Base-by-base conservation (phyloP, 1,139 yeast genomes). In the Cylindricascospora bacillispora region DNA sequence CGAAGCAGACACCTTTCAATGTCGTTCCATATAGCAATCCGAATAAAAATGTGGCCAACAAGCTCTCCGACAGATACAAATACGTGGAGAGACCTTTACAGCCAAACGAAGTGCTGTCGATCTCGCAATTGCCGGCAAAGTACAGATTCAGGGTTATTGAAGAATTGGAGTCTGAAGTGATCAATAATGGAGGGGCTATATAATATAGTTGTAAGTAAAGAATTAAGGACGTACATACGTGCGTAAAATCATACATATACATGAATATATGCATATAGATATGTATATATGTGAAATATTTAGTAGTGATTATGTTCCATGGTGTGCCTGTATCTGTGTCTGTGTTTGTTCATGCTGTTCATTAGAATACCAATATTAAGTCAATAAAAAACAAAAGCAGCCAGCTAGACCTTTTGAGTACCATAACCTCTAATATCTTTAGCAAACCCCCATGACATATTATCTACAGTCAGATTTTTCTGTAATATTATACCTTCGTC, bases 371-470 rank as follows among this genome's bases (percentile, higher is more conserved):
- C 20, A 17, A 17, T 10, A 17, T 17, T 17, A 10, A 17, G 6
- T 17, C 20, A 17, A 6, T 6, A 10, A 6, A 17, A 17, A 10
- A 6, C 20, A 6, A 6, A 17, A 17, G 9, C 20, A 17, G 10
- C 10, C 20, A 17, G 9, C 35, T 43, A 62, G 26, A 60, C 61
- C 32, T 55, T 56, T 46, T 67, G 73, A 38, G 82, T 76, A 37
- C 97, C 97, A 55, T 89, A 89, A 34, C 98, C 98, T 43, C 68
- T 70, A 49, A 89, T 81, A 47, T 76, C 77, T 52, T 72, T 68
- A 12, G 98, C 98, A 62, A 86, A 86, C 41, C 70, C 70, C 99
- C 99, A 92, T 45, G 74, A 75, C 76, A 81, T 86, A 46, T 71
- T 47, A 29, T 56, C 69, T 48, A 73, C 76, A 40, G 79, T 72